Base-by-base conservation (phyloP, 1,284 basidiomycete genomes). In the Pulchroboletus neoregius region DNA sequence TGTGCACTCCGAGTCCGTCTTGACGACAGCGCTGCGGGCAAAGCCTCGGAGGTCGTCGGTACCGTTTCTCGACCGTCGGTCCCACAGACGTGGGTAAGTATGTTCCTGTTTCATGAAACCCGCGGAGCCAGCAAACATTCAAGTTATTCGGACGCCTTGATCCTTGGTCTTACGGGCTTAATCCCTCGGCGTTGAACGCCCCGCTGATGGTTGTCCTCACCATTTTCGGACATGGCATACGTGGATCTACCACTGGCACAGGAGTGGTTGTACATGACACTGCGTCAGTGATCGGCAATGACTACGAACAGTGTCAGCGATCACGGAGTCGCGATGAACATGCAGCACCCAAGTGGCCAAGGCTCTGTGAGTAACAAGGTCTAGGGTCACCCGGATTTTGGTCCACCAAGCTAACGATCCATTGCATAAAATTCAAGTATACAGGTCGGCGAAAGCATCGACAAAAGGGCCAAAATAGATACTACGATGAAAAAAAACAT, bases 381-480 rank as follows among this genome's bases (percentile, higher is more conserved):
- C n/a, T n/a, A n/a, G n/a, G n/a, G n/a, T n/a, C n/a, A n/a, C n/a
- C n/a, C n/a, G n/a, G n/a, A n/a, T 24, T 9, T 4, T 15, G 31
- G 31, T 16, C 26, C 9, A 8, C 26, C 26, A 10, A 20, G 20
- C 10, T 16, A n/a, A 32, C 31, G 31, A 32, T 32, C 11, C 31
- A 16, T 36, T 34, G 47, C 22, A 51, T 34, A 32, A 30, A 30
- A 35, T 39, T 23, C 37, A 33, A 45, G 11, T 33, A 37, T 52
- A 57, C 35, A 42, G 23, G 41, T 49, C 20, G 12, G 38, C 13
- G 20, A 39, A 31, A 31, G 10, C 9, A 32, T 31, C 28, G 39
- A 51, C n/a, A 10, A 48, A 49, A 27, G 11, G 24, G 31, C 27
- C 18, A 9, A 16, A 56, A 61, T 58, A 64, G 33, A 64, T 64